Evolutionary conservation across 148 eudicot species (phyloP), one percentile per base, ranked within the genome.

Genomic region (Vaccinium corymbosum): DNA sequence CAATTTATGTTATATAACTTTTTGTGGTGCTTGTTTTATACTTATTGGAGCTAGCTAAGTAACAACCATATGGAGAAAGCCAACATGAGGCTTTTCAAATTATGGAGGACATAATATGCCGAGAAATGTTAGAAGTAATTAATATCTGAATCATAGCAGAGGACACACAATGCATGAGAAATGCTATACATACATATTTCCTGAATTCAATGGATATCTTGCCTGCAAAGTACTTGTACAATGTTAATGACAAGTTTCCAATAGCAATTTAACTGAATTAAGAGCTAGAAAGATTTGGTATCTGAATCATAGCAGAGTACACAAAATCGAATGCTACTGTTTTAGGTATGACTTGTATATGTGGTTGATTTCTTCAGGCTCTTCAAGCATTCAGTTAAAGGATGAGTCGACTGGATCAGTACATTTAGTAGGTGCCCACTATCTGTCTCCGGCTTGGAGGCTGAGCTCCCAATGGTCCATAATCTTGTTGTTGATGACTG

Each of bases 361-460:
- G 50, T 76, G 14, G 17, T 78, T 42, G 46, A 85, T 75, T 81
- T 75, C 79, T 82, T 83, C 95, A 95, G 98, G 98, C 86, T 95
- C 98, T 13, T 92, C 98, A 57, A 93, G 89, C 91, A 95, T 95
- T 53, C 88, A 90, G 85, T 86, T 95, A 72, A 91, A 88, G 90
- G 98, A 95, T 87, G 98, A 95, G 85, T 88, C 86, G 81, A 95
- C 94, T 13, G 98, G 98, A 81, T 93, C 97, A 0, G 98, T 95
- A 83, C 98, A 95, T 90, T 88, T 95, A 64, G 98, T 95, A 17
- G 98, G 98, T 70, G 90, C 98, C 29, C 98, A 91, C 84, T 89
- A 85, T 81, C 72, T 95, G n/a, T 84, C 95, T 68, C 87, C 86
- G 71, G 92, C 90, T 61, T 85, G 87, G 82, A 76, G 84, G 88